phyloP scores from a whole-genome alignment of 495 filamentous ascomycete genomes.

The Xylaria bambusicola region DNA sequence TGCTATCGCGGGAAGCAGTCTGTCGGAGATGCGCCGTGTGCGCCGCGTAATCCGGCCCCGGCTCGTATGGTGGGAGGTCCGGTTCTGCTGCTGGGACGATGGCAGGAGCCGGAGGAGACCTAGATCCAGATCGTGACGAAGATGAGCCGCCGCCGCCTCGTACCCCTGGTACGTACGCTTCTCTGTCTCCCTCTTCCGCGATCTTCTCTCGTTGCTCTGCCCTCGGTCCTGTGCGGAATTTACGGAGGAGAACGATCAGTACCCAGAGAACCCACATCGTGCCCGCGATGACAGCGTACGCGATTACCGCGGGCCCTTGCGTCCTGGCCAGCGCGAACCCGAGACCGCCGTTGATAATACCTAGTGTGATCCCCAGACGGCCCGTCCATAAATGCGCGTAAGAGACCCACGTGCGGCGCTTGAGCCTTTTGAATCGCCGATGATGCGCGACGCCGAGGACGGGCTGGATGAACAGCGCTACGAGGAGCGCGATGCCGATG shows the following conservation, averaged over 20 bases:
- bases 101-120: no score
- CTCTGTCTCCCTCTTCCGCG: neutral
- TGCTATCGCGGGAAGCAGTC: neutral
- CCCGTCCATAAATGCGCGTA: slow-evolving; percentile 69
- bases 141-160: neutral
- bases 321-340: slow-evolving; percentile 55
- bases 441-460: slow-evolving; percentile 65
- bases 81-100: no score
- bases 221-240: slow-evolving; percentile 17
- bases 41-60: slow-evolving; percentile 6
- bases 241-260: slow-evolving; percentile 24
- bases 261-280: slow-evolving; percentile 40
- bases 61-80: slow-evolving; percentile 15
- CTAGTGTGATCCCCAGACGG: slow-evolving; percentile 59
- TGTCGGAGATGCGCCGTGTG: slow-evolving; percentile 7
- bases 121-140: no score
- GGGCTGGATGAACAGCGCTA: slow-evolving; percentile 59
- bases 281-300: slow-evolving; percentile 38
- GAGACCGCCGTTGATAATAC: slow-evolving; percentile 68
- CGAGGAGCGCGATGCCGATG: slow-evolving; percentile 62
- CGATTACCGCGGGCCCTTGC: slow-evolving; percentile 28
- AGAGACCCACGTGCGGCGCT: slow-evolving; percentile 52
- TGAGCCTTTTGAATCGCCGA: slow-evolving; percentile 47
- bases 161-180: neutral
- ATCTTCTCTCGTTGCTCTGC: neutral